These are phyloP conservation scores for Taiozyma sp. DNA, from an alignment of 1,139 yeast genomes.

Conservation along the genomic window DNA sequence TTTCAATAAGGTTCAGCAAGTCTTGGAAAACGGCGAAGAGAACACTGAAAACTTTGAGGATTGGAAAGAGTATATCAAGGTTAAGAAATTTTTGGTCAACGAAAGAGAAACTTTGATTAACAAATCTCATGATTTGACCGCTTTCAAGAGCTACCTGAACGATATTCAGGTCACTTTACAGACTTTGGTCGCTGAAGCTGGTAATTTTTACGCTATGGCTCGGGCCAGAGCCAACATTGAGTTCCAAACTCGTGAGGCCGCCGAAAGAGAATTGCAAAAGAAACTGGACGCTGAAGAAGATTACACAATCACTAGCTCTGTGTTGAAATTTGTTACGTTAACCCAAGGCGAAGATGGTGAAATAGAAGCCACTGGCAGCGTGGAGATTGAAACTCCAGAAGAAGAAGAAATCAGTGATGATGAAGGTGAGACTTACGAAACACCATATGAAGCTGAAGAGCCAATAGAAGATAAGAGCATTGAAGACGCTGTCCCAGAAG, in stretches of 20 bases:
- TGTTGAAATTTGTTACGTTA: constrained; percentile 7
- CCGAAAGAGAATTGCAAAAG: constrained; percentile 18
- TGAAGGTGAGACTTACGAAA: constrained; percentile 4
- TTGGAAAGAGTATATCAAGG: constrained; percentile 62
- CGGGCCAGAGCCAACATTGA: constrained; percentile 82
- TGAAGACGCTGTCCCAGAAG: neutral
- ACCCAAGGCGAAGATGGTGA: constrained; percentile 13
- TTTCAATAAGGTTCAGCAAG: constrained; percentile 20
- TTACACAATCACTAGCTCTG: constrained; percentile 10
- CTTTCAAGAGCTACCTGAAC: constrained; percentile 46
- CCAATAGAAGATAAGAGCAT: neutral
- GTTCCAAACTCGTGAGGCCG: constrained; percentile 65
- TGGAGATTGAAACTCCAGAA: constrained; percentile 3
- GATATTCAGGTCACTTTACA: constrained; percentile 60
- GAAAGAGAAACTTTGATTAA: constrained; percentile 54
- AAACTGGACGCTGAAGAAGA: constrained; percentile 7
- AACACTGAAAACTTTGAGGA: constrained; percentile 49
- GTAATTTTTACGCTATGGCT: constrained; percentile 62
- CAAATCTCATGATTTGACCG: constrained; percentile 43
- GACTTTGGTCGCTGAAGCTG: constrained; percentile 62
- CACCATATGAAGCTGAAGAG: constrained; percentile 2
- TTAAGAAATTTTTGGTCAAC: constrained; percentile 50
- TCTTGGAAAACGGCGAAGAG: constrained; percentile 23
- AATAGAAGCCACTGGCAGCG: constrained; percentile 7
- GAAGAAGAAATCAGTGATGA: constrained; percentile 11